phyloP scores from a whole-genome alignment of 2,329 filamentous ascomycete species.

The Exophiala phaeomuriformis region DNA sequence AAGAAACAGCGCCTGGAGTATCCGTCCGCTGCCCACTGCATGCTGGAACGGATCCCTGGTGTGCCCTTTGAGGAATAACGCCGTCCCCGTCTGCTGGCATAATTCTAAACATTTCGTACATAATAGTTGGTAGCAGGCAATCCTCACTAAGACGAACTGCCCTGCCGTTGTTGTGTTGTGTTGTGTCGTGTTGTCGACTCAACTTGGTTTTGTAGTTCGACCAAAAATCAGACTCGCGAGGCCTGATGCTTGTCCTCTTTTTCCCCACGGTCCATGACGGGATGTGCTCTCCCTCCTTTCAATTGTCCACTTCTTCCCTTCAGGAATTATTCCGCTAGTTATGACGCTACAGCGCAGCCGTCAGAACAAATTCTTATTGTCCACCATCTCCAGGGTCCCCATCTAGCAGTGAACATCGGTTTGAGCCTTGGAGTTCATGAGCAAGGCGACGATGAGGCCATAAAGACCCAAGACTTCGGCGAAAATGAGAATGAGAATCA shows the following conservation, averaged over 20 bases:
- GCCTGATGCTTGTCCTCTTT: too few species aligned
- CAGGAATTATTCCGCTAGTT: background rate
- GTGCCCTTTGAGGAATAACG: background rate
- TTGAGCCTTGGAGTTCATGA: constrained; percentile 95
- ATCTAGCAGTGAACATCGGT: constrained; percentile 56
- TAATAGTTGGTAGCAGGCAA: background rate
- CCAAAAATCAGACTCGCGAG: too few species aligned
- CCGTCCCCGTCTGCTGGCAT: too few species aligned
- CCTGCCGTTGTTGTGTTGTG: background rate
- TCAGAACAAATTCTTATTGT: background rate
- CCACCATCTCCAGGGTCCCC: constrained; percentile 1
- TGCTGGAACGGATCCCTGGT: background rate
- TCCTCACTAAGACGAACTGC: background rate
- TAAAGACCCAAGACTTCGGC: constrained; percentile 99
- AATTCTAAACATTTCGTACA: constrained; percentile 11
- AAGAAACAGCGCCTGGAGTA: background rate
- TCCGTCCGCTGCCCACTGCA: background rate
- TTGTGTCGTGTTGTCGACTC: too few species aligned
- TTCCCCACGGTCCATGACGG: too few species aligned
- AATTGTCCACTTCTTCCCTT: background rate
- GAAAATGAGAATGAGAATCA: constrained; percentile 99
- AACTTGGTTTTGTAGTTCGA: too few species aligned
- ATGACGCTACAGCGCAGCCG: constrained; percentile 23
- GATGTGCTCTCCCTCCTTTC: background rate
- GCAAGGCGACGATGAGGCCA: constrained; percentile 93